A percentile compares a stretch with the other conserved stretches of the same genome.
Conservation (phyloP, 108 stramenopile species). For the Mediolabrus comicus region DNA sequence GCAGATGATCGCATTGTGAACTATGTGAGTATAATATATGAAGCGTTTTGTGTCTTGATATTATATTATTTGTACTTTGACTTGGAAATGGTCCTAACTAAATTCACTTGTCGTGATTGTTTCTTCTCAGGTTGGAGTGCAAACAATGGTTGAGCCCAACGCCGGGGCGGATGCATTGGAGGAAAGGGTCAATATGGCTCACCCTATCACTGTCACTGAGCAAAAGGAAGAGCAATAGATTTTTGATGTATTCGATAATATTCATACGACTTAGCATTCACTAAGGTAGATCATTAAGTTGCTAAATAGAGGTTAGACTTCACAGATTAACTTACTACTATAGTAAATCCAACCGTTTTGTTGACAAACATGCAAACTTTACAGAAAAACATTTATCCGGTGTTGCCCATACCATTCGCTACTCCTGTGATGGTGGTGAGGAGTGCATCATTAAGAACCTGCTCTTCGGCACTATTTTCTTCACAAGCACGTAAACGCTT, state of each 20-base stretch:
- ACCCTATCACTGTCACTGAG: constrained; percentile 47
- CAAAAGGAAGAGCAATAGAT: constrained; percentile 26
- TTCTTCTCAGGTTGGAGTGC: constrained; percentile 77
- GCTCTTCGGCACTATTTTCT: constrained; percentile 66
- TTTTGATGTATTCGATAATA: background rate
- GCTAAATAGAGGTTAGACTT: background rate
- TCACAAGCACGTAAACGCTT: constrained; percentile 73
- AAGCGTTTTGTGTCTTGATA: background rate
- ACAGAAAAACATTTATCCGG: constrained; percentile 57
- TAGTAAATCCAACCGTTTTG: no score
- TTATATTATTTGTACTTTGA: background rate
- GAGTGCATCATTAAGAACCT: constrained; percentile 89
- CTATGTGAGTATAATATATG: constrained; percentile 80
- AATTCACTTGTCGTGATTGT: background rate
- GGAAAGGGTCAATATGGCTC: constrained; percentile 82
- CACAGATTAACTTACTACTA: no score
- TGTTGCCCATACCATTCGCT: constrained; percentile 97
- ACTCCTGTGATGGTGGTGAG: constrained; percentile 94
- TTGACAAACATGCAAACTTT: background rate
- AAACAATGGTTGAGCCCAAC: constrained; percentile 85
- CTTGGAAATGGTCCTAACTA: background rate
- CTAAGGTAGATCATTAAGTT: background rate
- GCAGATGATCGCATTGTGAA: constrained; percentile 92
- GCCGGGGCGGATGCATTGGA: constrained; percentile 70
- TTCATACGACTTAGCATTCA: background rate